phyloP scores from a whole-genome alignment of 202 grass and related monocot genomes.

The Bolboschoenoplectus hybrid region DNA sequence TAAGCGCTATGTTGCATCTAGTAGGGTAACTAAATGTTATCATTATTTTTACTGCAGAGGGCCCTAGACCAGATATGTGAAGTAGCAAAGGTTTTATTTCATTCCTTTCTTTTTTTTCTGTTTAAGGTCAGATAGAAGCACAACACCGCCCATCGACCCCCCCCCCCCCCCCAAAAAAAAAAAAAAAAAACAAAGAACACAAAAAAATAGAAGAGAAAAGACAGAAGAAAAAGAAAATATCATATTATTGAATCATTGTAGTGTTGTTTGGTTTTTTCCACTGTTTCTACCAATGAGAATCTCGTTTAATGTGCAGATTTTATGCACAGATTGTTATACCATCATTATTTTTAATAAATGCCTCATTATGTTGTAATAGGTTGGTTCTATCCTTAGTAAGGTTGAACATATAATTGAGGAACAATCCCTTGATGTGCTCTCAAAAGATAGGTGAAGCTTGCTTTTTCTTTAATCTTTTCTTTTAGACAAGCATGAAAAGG shows the following conservation, averaged over 20 bases:
- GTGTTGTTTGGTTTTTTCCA: background rate
- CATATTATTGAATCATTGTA: background rate
- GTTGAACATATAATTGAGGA: constrained; percentile 34
- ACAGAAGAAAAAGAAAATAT: background rate
- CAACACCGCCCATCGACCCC: background rate
- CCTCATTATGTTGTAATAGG: constrained; percentile 1
- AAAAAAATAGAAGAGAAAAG: background rate
- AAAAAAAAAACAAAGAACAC: background rate
- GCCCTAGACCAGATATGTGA: constrained; percentile 11
- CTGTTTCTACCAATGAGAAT: background rate
- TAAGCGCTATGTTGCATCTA: background rate
- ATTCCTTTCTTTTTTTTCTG: background rate
- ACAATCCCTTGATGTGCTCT: constrained; percentile 32
- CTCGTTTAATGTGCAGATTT: background rate
- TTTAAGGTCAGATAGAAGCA: background rate
- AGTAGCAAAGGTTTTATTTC: background rate
- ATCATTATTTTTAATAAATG: constrained; percentile 14
- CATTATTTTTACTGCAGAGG: constrained; percentile 19
- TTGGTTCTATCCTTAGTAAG: constrained; percentile 19
- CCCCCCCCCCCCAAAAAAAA: background rate
- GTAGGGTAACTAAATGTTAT: constrained; percentile 9
- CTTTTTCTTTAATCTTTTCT: background rate
- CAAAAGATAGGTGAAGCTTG: constrained; percentile 30
- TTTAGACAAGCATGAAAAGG: background rate
- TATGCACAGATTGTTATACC: background rate